Percentiles rank a stretch among this genome's conserved stretches.
Evolutionary conservation across 352 stramenopile genomes (phyloP).

Genomic region (Peronospora tabacina): DNA sequence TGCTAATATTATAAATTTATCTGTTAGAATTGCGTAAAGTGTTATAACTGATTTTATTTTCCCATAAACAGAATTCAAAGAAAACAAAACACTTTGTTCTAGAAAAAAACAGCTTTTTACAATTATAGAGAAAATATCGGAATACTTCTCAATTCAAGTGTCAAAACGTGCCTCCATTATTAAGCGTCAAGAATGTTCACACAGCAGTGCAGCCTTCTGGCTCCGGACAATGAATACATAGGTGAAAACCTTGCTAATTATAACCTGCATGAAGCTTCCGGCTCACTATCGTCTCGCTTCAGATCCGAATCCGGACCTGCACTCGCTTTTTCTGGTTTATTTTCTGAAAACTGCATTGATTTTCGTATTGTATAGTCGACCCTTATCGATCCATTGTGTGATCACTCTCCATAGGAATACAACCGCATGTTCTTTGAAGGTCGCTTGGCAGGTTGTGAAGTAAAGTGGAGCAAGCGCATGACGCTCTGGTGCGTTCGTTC

Average conservation of each 20-base stretch:
- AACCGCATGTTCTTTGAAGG: constrained; percentile 79
- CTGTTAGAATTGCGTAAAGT: too few species aligned
- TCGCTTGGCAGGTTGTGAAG: constrained; percentile 62
- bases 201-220: constrained; percentile 43
- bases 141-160: constrained; percentile 26
- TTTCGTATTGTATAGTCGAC: too few species aligned
- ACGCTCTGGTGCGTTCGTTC: constrained; percentile 63
- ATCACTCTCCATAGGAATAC: constrained; percentile 60
- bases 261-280: background rate
- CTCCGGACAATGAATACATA: constrained; percentile 65
- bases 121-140: too few species aligned
- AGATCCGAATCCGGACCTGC: constrained; percentile 81
- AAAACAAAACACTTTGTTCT: too few species aligned
- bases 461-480: constrained; percentile 89
- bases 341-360: background rate
- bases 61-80: too few species aligned
- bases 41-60: too few species aligned
- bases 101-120: too few species aligned
- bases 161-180: constrained; percentile 42
- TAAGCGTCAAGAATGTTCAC: constrained; percentile 1
- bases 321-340: constrained; percentile 59
- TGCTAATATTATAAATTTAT: too few species aligned
- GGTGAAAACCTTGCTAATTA: constrained; percentile 13
- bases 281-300: background rate
- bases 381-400: background rate